A percentile compares a stretch with the other conserved stretches of the same genome.
Conservation (phyloP, 371 early-diverging fungal species). For the Coelomomyces lativittatus region DNA sequence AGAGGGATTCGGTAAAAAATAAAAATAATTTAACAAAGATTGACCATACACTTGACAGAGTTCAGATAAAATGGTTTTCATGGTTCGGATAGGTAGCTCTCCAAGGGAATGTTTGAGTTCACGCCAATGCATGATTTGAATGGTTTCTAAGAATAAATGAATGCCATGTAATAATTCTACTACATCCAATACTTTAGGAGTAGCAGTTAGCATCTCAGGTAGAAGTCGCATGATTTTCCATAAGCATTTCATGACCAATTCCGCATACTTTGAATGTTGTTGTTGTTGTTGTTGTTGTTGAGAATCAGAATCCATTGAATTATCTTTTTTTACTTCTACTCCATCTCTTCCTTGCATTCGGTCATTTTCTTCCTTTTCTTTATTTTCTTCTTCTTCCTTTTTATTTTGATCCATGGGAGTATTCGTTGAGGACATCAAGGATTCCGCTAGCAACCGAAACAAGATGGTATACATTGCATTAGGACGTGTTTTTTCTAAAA, state of each 20-base stretch:
- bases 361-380: no score
- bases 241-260: slow-evolving; percentile 83
- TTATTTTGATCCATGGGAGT: no score
- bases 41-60: slow-evolving; percentile 50
- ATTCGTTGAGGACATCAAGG: not conserved
- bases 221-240: slow-evolving; percentile 83
- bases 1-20: slow-evolving; percentile 42
- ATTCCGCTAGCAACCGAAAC: slow-evolving; percentile 2
- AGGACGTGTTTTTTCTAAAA: slow-evolving; percentile 51
- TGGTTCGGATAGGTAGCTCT: slow-evolving; percentile 79
- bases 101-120: slow-evolving; percentile 56
- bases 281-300: no score
- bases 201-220: not conserved
- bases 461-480: slow-evolving; percentile 4
- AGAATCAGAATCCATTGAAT: no score
- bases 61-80: slow-evolving; percentile 72
- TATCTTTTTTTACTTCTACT: no score
- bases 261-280: slow-evolving; percentile 56
- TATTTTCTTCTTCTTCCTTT: no score
- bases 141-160: slow-evolving; percentile 56
- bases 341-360: no score
- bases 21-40: slow-evolving; percentile 34
- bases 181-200: slow-evolving; percentile 10
- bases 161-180: slow-evolving; percentile 51
- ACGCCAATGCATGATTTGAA: slow-evolving; percentile 73